Conservation (phyloP, 768 basidiomycete species). For the Hericium erinaceus region DNA sequence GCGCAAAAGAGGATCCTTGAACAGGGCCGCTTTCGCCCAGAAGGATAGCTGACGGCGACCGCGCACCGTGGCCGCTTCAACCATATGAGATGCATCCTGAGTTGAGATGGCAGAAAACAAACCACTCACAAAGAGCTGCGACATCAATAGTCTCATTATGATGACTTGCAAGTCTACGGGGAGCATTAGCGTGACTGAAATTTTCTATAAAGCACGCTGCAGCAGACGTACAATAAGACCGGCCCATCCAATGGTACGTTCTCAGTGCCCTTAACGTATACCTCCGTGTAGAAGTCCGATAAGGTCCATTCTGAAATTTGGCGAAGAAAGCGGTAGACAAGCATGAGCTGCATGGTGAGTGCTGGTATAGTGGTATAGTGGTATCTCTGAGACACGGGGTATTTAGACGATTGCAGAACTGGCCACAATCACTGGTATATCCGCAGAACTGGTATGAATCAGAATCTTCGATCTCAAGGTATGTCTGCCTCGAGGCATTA, state of each 20-base stretch:
- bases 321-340: slow-evolving; percentile 65
- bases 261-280: slow-evolving; percentile 76
- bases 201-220: not conserved
- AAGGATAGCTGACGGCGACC: slow-evolving; percentile 74
- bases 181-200: slow-evolving; percentile 10
- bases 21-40: slow-evolving; percentile 87
- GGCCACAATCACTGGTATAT: no score
- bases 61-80: slow-evolving; percentile 69
- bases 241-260: slow-evolving; percentile 82
- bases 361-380: no score
- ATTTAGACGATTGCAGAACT: no score
- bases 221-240: slow-evolving; percentile 72
- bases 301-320: slow-evolving; percentile 63
- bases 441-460: no score
- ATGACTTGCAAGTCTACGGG: slow-evolving; percentile 36
- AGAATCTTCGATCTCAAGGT: no score
- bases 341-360: slow-evolving; percentile 22
- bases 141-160: slow-evolving; percentile 60
- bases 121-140: slow-evolving; percentile 30
- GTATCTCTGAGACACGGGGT: no score
- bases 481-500: no score
- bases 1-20: slow-evolving; percentile 63
- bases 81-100: not conserved
- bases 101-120: not conserved
- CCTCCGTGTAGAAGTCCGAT: slow-evolving; percentile 78